Conservation (phyloP, 2,329 filamentous ascomycete genomes). For the Calonectria leucothoes region DNA sequence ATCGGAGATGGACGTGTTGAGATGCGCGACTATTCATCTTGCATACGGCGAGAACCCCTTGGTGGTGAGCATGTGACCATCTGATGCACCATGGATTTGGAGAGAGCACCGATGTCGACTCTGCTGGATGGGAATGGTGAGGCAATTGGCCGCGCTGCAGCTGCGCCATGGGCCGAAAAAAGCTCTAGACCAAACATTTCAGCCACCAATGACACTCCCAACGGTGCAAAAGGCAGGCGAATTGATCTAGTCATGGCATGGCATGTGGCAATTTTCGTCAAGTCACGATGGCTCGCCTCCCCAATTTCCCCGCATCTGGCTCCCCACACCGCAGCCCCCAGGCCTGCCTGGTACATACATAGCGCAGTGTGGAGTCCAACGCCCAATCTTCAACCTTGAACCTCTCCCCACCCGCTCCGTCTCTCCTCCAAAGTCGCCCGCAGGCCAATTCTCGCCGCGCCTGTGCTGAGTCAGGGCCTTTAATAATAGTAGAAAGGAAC, state of each 20-base stretch:
- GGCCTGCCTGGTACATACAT: not conserved
- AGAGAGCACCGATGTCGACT: too few species aligned
- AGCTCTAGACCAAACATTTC: not conserved
- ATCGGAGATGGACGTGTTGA: not conserved
- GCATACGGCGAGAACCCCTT: not conserved
- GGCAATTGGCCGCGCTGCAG: not conserved
- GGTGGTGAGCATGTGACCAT: not conserved
- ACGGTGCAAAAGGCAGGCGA: not conserved
- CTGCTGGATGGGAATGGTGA: not conserved
- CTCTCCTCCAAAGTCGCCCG: not conserved
- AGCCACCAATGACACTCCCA: not conserved
- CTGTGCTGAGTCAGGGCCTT: not conserved
- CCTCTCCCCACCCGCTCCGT: constrained; percentile 14
- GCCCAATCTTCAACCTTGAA: constrained; percentile 17
- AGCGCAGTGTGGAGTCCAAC: constrained; percentile 13
- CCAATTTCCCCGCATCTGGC: constrained; percentile 19
- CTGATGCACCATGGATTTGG: too few species aligned
- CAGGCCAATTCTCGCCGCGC: not conserved
- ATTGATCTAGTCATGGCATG: not conserved
- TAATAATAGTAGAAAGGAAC: too few species aligned
- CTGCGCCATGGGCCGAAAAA: not conserved
- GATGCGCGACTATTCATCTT: not conserved
- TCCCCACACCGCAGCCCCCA: constrained; percentile 15
- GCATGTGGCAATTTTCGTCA: not conserved
- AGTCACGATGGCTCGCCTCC: constrained; percentile 14